Percentiles rank a stretch among this genome's conserved stretches.
Conservation (phyloP, 257 asterid genomes). For the Solanum appendiculatum region DNA sequence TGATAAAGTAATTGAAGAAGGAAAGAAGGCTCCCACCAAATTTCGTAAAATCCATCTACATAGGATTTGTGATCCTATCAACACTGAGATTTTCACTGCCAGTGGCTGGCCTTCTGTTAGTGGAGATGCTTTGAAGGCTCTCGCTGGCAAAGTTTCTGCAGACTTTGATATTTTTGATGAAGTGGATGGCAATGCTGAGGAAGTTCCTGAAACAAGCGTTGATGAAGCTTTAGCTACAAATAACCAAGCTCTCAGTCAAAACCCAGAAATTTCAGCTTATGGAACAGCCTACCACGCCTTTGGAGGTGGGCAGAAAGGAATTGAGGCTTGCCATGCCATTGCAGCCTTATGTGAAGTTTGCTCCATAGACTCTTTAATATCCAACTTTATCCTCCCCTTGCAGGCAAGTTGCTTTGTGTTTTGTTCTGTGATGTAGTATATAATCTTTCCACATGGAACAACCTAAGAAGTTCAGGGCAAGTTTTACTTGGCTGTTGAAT, state of each 20-base stretch:
- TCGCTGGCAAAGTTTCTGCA: slow-evolving; percentile 79
- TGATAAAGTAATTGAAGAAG: slow-evolving; percentile 79
- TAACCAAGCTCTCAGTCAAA: slow-evolving; percentile 8
- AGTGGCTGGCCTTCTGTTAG: slow-evolving; percentile 98
- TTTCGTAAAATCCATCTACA: slow-evolving; percentile 59
- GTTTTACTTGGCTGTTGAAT: neutral
- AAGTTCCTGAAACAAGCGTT: slow-evolving; percentile 16
- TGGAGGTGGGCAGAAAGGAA: slow-evolving; percentile 61
- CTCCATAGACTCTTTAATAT: slow-evolving; percentile 79
- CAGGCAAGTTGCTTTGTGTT: slow-evolving; percentile 53
- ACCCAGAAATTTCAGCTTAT: slow-evolving; percentile 52
- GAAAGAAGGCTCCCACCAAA: slow-evolving; percentile 77
- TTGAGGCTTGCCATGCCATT: slow-evolving; percentile 88
- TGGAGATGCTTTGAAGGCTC: slow-evolving; percentile 69
- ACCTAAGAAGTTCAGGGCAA: neutral
- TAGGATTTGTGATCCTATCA: slow-evolving; percentile 39
- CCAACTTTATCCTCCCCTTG: slow-evolving; percentile 93
- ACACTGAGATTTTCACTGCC: slow-evolving; percentile 67
- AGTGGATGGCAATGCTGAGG: slow-evolving; percentile 31
- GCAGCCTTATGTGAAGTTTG: slow-evolving; percentile 94
- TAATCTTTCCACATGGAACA: neutral
- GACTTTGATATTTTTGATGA: slow-evolving; percentile 56
- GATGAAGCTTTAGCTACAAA: slow-evolving; percentile 8
- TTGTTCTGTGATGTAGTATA: neutral
- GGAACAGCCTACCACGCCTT: slow-evolving; percentile 68